Evolutionary conservation across 2,329 filamentous ascomycete species (phyloP).

Genomic region (Anisogramma anomala): DNA sequence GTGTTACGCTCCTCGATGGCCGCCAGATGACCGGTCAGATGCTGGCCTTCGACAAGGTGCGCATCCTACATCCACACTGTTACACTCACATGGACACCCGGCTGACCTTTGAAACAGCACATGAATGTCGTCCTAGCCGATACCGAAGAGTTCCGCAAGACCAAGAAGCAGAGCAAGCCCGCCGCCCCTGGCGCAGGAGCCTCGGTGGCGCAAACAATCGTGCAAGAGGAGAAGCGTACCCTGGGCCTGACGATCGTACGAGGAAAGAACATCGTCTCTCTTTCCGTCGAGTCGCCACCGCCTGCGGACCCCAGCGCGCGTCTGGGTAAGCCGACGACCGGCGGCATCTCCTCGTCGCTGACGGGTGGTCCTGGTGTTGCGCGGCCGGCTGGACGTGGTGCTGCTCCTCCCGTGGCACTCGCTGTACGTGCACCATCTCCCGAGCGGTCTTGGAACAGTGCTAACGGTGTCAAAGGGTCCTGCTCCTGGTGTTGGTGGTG

Average conservation of each 20-base stretch:
- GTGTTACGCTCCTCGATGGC: conserved; percentile 87
- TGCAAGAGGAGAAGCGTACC: conserved; percentile 95
- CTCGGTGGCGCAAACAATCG: conserved; percentile 55
- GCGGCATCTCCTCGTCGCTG: conserved; percentile 58
- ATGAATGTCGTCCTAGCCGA: conserved; percentile 99
- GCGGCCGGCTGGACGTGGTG: conserved; percentile 78
- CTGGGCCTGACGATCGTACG: conserved; percentile 89
- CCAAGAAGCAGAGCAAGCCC: conserved; percentile 72
- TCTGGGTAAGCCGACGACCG: conserved; percentile 64
- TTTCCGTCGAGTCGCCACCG: conserved; percentile 90
- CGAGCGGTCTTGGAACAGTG: not conserved
- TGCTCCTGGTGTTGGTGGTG: conserved; percentile 70
- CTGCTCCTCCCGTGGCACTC: conserved; percentile 59
- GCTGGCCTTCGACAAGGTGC: conserved; percentile 95
- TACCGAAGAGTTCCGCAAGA: conserved; percentile 91
- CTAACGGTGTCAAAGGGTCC: conserved; percentile 45
- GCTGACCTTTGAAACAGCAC: conserved; percentile 46
- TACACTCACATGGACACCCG: not conserved
- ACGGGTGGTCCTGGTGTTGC: conserved; percentile 80
- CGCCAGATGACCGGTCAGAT: conserved; percentile 96
- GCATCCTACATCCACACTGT: not conserved
- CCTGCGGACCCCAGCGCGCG: conserved; percentile 86
- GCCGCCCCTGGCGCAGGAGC: conserved; percentile 52
- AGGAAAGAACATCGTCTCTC: conserved; percentile 85
- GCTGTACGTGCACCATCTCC: conserved; percentile 44